phyloP scores from a whole-genome alignment of 2,329 filamentous ascomycete genomes.

The Arthroderma sp. region DNA sequence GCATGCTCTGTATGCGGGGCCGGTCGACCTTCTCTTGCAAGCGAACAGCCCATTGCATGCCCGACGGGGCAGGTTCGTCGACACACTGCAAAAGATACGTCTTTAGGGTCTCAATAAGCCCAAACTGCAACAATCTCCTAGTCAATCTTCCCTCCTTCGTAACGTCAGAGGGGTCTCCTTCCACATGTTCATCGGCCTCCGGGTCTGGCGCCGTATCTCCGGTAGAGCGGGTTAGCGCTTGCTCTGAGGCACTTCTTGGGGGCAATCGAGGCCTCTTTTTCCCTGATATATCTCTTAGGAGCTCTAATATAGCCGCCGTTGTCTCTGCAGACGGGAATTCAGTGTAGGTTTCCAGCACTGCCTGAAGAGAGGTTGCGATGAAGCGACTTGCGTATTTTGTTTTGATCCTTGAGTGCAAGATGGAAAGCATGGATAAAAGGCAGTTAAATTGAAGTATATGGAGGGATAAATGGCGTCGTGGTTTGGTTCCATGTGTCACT shows the following conservation, averaged over 20 bases:
- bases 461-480: conserved; percentile 14
- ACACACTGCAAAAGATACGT: conserved; percentile 42
- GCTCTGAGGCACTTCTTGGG: conserved; percentile 44
- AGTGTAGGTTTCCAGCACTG: conserved; percentile 49
- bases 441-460: conserved; percentile 33
- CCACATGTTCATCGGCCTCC: conserved; percentile 40
- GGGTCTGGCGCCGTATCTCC: conserved; percentile 40
- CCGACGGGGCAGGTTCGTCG: conserved; percentile 23
- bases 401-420: conserved; percentile 49
- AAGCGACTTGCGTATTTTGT: conserved; percentile 54
- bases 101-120: conserved; percentile 49
- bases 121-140: conserved; percentile 47
- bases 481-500: conserved; percentile 6
- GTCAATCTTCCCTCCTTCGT: conserved; percentile 42
- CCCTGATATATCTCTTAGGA: conserved; percentile 46
- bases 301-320: conserved; percentile 45
- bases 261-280: conserved; percentile 48
- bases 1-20: conserved; percentile 27
- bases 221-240: conserved; percentile 26
- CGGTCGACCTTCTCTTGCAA: conserved; percentile 47
- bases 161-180: conserved; percentile 21
- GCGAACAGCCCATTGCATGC: conserved; percentile 36
- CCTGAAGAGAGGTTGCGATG: conserved; percentile 51
- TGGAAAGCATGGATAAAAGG: conserved; percentile 41
- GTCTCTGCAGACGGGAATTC: conserved; percentile 45